Base-by-base conservation (phyloP, 2,329 filamentous ascomycete genomes). In the Lecanicillium sp. region DNA sequence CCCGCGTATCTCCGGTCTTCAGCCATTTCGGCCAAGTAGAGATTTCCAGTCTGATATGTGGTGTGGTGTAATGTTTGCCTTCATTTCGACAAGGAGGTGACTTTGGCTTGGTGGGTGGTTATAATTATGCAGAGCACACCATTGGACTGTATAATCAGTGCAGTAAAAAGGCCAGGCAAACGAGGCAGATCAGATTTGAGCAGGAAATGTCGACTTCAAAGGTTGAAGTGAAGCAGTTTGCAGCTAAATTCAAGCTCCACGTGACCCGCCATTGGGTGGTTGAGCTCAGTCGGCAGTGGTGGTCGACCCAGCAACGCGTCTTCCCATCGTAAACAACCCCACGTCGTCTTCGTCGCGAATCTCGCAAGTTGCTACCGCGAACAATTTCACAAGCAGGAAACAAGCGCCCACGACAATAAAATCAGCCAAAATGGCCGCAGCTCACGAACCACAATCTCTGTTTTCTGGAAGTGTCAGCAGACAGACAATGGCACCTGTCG, bases 401-500 rank as follows among this genome's bases (percentile, higher is more conserved):
- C 18, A 15, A 39, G 11, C 34, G 6, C 30, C 15, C 17, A 31
- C 20, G 17, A 39, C 18, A 33, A 17, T 19, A 34, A 39, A 33
- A 17, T 29, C 17, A 22, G 3, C 25, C 41, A 54, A 18, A 41
- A 81, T 81, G 70, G 58, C 72, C 20, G 74, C 72, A 25, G 65
- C 73, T 45, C 87, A 87, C 50, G 81, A 86, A 49, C 72, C 80
- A 8, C 82, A 81, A 2, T 17, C 79, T 7, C 82, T 81, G 18
- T 70, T 83, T 49, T 84, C 81, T 11, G 75, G 74, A 40, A 80
- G 77, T 60, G 62, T 72, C 33, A 66, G 65, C 53, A 70, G 78
- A 50, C 75, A 74, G 47, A 73, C 76, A 13, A 64, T 76, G 46
- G 69, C 74, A 20, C 69, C 77, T 29, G 65, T 69, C 33, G 76